These are phyloP conservation scores for Rhodotorula paludigena DNA, from an alignment of 768 basidiomycete genomes.

Conservation along the genomic window DNA sequence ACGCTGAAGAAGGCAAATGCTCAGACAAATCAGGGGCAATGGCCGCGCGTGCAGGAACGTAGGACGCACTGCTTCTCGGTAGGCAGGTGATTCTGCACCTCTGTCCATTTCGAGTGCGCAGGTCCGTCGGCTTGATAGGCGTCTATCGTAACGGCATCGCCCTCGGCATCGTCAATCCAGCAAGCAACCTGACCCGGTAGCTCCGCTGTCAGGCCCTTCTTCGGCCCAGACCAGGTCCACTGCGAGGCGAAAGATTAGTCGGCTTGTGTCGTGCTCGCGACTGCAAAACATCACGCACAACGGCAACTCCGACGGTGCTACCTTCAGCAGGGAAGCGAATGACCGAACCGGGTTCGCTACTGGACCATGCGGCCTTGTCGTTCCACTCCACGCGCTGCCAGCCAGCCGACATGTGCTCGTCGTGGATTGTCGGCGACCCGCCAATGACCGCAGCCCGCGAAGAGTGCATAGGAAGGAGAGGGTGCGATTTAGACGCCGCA, in stretches of 20 bases:
- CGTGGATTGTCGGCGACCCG: too few relatives aligned
- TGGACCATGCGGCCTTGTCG: slow-evolving; percentile 4
- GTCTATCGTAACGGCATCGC: not conserved
- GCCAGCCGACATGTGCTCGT: not conserved
- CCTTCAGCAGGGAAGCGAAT: slow-evolving; percentile 2
- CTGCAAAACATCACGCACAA: not conserved
- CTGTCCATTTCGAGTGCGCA: too few relatives aligned
- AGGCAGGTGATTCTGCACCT: not conserved
- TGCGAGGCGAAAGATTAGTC: too few relatives aligned
- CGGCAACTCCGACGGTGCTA: slow-evolving; percentile 1
- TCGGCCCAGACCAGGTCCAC: not conserved
- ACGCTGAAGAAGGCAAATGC: not conserved
- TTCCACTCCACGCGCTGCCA: slow-evolving; percentile 25
- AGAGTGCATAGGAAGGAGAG: not conserved
- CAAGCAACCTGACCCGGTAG: slow-evolving; percentile 6
- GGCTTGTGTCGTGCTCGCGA: too few relatives aligned
- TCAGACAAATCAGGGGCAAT: not conserved
- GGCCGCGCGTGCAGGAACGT: not conserved
- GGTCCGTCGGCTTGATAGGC: not conserved
- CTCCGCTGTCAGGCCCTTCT: not conserved
- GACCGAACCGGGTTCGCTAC: not conserved
- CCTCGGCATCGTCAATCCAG: slow-evolving; percentile 4
- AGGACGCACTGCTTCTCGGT: slow-evolving; percentile 10
- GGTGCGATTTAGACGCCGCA: not conserved
- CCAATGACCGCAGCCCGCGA: too few relatives aligned